Conservation (phyloP, 2,329 filamentous ascomycete species). For the Stagonosporopsis cucurbitacearum region DNA sequence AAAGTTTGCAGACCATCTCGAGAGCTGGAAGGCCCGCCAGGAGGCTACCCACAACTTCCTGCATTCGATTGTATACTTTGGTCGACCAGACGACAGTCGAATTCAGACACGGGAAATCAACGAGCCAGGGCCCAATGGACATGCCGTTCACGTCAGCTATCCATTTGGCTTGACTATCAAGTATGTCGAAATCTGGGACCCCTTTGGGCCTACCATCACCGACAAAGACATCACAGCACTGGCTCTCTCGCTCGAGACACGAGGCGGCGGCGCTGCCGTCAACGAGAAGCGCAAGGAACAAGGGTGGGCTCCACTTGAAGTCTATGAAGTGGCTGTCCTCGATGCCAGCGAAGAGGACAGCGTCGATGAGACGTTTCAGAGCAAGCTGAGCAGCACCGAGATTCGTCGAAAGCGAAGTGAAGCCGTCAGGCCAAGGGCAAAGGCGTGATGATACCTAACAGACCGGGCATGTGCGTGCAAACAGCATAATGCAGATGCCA, state of each 20-base stretch:
- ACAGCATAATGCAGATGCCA: constrained; percentile 9
- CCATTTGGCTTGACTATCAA: constrained; percentile 71
- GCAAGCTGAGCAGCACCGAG: constrained; percentile 90
- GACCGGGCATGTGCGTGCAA: not conserved
- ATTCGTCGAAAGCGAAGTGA: constrained; percentile 62
- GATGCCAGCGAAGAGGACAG: constrained; percentile 66
- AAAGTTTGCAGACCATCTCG: constrained; percentile 80
- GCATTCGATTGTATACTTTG: constrained; percentile 64
- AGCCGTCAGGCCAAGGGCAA: constrained; percentile 29
- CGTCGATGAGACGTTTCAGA: constrained; percentile 68
- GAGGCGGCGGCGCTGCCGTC: constrained; percentile 80
- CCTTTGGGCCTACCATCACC: constrained; percentile 89
- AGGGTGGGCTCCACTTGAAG: constrained; percentile 76
- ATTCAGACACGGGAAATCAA: constrained; percentile 54
- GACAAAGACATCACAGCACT: constrained; percentile 79
- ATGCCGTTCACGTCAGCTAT: constrained; percentile 64
- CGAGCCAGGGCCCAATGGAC: constrained; percentile 56
- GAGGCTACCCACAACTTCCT: constrained; percentile 75
- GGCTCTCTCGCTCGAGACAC: constrained; percentile 87
- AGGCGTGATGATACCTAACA: constrained; percentile 26
- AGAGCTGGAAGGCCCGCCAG: constrained; percentile 80
- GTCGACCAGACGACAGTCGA: constrained; percentile 55
- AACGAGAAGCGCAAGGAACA: constrained; percentile 80
- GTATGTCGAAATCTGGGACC: constrained; percentile 84
- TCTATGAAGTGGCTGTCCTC: constrained; percentile 90